These are phyloP conservation scores for Trichoderma citrinoviride DNA, from an alignment of 2,329 filamentous ascomycete species.

Conservation along the genomic window DNA sequence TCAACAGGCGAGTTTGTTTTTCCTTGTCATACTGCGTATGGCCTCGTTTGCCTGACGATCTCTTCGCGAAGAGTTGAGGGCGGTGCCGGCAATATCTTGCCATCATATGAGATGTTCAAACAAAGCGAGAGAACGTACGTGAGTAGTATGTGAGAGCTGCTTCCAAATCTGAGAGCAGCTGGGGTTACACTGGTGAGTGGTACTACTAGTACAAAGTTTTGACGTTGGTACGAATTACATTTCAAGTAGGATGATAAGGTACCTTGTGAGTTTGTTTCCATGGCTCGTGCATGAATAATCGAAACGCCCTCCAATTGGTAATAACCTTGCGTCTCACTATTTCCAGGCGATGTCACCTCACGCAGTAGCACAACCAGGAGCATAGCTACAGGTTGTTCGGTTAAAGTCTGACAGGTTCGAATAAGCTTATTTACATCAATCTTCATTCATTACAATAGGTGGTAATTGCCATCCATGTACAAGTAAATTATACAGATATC, in stretches of 20 bases:
- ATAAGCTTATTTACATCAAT: not conserved
- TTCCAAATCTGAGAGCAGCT: not conserved
- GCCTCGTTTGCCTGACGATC: too few relatives aligned
- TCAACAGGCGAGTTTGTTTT: too few relatives aligned
- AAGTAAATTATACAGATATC: not conserved
- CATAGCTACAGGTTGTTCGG: not conserved
- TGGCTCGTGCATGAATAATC: not conserved
- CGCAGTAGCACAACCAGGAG: not conserved
- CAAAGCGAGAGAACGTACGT: too few relatives aligned
- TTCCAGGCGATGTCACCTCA: conserved; percentile 1
- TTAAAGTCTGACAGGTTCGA: not conserved
- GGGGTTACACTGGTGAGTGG: not conserved
- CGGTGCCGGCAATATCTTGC: too few relatives aligned
- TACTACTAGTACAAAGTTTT: not conserved
- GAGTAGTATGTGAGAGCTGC: too few relatives aligned
- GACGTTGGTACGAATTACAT: not conserved
- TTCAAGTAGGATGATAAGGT: too few relatives aligned
- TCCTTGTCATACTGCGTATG: too few relatives aligned
- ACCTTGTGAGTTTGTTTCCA: not conserved
- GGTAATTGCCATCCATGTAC: not conserved
- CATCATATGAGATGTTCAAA: too few relatives aligned
- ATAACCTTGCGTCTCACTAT: not conserved
- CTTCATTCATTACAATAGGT: not conserved
- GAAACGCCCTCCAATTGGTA: not conserved
- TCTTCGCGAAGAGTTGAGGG: too few relatives aligned